A percentile compares a stretch with the other conserved stretches of the same genome.
Conservation (phyloP, 768 basidiomycete species). For the Lentinula guzmanii region DNA sequence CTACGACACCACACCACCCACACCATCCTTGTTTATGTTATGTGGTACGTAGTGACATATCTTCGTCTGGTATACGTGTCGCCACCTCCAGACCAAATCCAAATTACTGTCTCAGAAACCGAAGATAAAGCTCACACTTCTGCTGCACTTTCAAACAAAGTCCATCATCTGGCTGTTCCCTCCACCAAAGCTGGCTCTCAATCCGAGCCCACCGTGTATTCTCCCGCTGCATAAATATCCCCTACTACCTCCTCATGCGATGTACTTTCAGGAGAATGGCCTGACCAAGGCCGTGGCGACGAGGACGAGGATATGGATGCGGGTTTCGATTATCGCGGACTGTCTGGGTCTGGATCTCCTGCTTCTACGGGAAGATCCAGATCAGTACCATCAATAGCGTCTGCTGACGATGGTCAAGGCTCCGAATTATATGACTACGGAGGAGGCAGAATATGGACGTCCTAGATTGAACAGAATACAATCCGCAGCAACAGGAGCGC, state of each 20-base stretch:
- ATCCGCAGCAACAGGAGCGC: neutral
- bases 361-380: neutral
- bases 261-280: neutral
- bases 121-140: neutral
- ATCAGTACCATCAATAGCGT: neutral
- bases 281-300: neutral
- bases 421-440: neutral
- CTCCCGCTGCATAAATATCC: slow-evolving; percentile 18
- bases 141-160: neutral
- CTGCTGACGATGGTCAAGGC: neutral
- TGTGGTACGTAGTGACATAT: neutral
- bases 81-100: neutral
- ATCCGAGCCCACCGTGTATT: slow-evolving; percentile 22
- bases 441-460: neutral
- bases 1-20: neutral
- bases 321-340: neutral
- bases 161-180: neutral
- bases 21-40: neutral
- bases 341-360: neutral
- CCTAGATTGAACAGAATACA: neutral
- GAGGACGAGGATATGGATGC: neutral
- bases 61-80: neutral
- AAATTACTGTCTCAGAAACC: neutral
- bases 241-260: neutral
- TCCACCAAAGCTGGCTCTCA: neutral